Base-by-base conservation (phyloP, 2,329 filamentous ascomycete species). In the Claviceps pazoutovae region DNA sequence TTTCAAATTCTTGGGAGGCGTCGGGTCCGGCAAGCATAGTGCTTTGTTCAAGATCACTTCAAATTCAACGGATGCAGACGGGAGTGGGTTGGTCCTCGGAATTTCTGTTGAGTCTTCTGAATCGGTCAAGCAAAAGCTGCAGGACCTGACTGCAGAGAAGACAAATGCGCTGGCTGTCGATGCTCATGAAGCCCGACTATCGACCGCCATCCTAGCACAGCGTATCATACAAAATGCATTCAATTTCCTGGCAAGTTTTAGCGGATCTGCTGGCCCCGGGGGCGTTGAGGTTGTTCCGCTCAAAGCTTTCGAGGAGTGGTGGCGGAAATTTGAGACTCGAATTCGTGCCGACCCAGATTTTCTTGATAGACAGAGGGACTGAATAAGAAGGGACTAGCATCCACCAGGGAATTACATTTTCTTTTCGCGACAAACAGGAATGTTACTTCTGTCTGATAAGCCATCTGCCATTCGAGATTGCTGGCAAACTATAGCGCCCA, bases 201-300 rank as follows among this genome's bases (percentile, higher is more conserved):
- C 78, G n/a, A 93, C 88, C 0, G 81, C 87, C 57, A 72, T 88
- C 2, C 74, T 98, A 23, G 93, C 93, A 34, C 89, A 97, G 69
- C 76, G 88, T 56, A 96, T 98, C 60, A 97, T 98, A 61, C 85
- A 88, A 60, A 95, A 96, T 67, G 93, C 91, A 14, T 98, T 97
- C 68, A 96, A 98, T 68, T 97, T 95, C 66, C 73, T 98, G 53
- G 82, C 91, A 3, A 86, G 88, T 60, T 97, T 95, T 72, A 87
- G 84, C 54, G 80, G 81, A 39, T 76, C 77, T 52, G 73, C 74
- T 2, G 75, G 74, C 2, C 70, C 72, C 26, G 76, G 73, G 2
- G 85, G 85, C 0, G 79, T 85, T 46, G 91, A 97, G 65, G 85
- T 94, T 13, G 87, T 98, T 23, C 90, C 93, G n/a, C 69, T 98